A percentile compares a stretch with the other conserved stretches of the same genome.
These are phyloP conservation scores for Fusarium newnesense DNA, from an alignment of 2,329 filamentous ascomycete species.

Conservation along the genomic window DNA sequence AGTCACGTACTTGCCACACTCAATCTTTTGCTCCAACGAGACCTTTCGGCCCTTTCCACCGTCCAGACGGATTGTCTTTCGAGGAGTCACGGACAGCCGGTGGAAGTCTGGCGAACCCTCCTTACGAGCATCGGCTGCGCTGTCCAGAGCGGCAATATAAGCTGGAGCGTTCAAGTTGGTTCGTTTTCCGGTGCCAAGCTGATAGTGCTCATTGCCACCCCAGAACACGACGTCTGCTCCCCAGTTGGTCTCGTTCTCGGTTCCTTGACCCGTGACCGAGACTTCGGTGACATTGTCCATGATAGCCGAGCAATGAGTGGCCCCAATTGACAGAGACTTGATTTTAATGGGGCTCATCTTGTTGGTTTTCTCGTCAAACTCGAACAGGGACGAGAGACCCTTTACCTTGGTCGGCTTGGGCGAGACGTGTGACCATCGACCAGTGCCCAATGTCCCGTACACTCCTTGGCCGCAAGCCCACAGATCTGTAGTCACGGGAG, in stretches of 20 bases:
- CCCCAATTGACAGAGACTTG: constrained; percentile 76
- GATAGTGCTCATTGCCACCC: constrained; percentile 94
- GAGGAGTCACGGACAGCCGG: constrained; percentile 83
- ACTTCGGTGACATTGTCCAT: constrained; percentile 84
- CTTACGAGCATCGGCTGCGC: constrained; percentile 66
- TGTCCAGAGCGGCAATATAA: constrained; percentile 82
- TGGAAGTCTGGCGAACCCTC: constrained; percentile 72
- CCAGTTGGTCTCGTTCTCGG: constrained; percentile 82
- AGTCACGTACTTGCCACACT: constrained; percentile 85
- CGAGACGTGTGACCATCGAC: constrained; percentile 90
- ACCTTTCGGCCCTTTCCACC: constrained; percentile 73
- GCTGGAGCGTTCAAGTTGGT: constrained; percentile 80
- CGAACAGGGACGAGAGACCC: constrained; percentile 81
- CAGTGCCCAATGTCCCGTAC: constrained; percentile 83
- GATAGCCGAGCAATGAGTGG: constrained; percentile 82
- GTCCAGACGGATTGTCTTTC: constrained; percentile 72
- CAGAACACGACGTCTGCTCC: constrained; percentile 91
- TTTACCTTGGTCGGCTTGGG: constrained; percentile 82
- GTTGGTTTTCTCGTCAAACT: constrained; percentile 82
- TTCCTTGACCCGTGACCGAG: constrained; percentile 59
- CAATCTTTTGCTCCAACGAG: constrained; percentile 84
- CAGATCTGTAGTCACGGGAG: constrained; percentile 65
- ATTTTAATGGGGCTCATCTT: constrained; percentile 81
- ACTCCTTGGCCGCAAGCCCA: constrained; percentile 92
- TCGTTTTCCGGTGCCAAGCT: constrained; percentile 90